Evolutionary conservation across 495 filamentous ascomycete genomes (phyloP).

Genomic region (Lasiosphaeria ovina): DNA sequence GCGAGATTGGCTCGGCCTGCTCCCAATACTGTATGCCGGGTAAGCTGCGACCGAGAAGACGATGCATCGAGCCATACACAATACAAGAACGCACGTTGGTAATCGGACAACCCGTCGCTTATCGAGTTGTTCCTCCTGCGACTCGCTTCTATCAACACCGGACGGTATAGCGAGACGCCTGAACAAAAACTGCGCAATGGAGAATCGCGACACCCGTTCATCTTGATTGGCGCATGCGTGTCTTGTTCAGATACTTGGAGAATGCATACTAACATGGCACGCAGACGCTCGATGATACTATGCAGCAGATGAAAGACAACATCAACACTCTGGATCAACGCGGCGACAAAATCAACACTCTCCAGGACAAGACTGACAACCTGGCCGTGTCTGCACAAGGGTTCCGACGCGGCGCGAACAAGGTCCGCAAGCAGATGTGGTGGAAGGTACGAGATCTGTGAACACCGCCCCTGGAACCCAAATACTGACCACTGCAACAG

Average conservation of each 20-base stretch:
- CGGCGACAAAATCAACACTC: constrained; percentile 81
- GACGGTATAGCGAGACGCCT: too few relatives aligned
- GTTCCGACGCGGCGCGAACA: constrained; percentile 92
- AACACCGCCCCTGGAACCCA: not conserved
- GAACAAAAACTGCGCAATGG: not conserved
- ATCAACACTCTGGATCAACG: constrained; percentile 90
- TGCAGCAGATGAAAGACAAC: constrained; percentile 90
- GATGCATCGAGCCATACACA: too few relatives aligned
- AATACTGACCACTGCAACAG: constrained; percentile 48
- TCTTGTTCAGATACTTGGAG: not conserved
- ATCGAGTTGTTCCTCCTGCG: too few relatives aligned
- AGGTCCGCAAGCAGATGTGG: constrained; percentile 89
- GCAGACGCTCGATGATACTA: constrained; percentile 95
- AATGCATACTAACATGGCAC: constrained; percentile 17
- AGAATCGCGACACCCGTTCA: not conserved
- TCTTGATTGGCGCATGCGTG: not conserved
- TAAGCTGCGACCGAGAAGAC: too few relatives aligned
- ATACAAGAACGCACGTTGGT: too few relatives aligned
- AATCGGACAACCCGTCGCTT: too few relatives aligned
- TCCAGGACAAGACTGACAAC: constrained; percentile 96
- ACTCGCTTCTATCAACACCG: too few relatives aligned
- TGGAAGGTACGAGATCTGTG: constrained; percentile 43
- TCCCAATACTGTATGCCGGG: too few relatives aligned
- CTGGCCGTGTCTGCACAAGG: constrained; percentile 85
- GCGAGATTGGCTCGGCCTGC: too few relatives aligned